Conservation (phyloP, 2,329 filamentous ascomycete species). For the Aspergillus piperis region DNA sequence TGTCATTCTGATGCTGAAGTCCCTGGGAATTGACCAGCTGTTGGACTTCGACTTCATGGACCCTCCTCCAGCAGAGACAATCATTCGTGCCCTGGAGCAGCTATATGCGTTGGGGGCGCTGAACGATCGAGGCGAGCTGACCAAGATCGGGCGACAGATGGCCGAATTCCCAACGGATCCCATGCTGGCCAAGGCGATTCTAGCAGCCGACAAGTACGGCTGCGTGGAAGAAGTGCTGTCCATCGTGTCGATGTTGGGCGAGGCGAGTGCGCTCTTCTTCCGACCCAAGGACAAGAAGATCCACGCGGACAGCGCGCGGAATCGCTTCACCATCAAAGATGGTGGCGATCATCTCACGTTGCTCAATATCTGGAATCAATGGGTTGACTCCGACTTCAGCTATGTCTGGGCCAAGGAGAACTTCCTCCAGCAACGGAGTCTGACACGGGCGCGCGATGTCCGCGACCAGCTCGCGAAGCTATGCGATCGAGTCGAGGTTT, state of each 20-base stretch:
- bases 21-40: constrained; percentile 86
- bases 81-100: constrained; percentile 86
- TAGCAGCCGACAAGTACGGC: constrained; percentile 85
- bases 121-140: constrained; percentile 84
- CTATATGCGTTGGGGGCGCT: constrained; percentile 88
- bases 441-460: constrained; percentile 86
- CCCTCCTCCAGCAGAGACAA: constrained; percentile 81
- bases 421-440: constrained; percentile 86
- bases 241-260: constrained; percentile 91
- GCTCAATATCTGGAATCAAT: constrained; percentile 93
- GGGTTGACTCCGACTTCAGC: constrained; percentile 88
- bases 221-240: constrained; percentile 91
- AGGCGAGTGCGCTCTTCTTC: constrained; percentile 88
- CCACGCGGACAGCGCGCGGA: constrained; percentile 86
- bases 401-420: constrained; percentile 89
- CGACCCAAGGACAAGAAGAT: constrained; percentile 96
- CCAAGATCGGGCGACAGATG: constrained; percentile 90
- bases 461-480: constrained; percentile 89
- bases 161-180: constrained; percentile 92
- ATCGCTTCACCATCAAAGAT: constrained; percentile 84
- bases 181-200: constrained; percentile 84
- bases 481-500: constrained; percentile 89
- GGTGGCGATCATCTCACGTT: constrained; percentile 87
- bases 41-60: constrained; percentile 97
- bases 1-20: constrained; percentile 83